phyloP scores from a whole-genome alignment of 169 alveolate species.

The Eimeria falciformis region DNA sequence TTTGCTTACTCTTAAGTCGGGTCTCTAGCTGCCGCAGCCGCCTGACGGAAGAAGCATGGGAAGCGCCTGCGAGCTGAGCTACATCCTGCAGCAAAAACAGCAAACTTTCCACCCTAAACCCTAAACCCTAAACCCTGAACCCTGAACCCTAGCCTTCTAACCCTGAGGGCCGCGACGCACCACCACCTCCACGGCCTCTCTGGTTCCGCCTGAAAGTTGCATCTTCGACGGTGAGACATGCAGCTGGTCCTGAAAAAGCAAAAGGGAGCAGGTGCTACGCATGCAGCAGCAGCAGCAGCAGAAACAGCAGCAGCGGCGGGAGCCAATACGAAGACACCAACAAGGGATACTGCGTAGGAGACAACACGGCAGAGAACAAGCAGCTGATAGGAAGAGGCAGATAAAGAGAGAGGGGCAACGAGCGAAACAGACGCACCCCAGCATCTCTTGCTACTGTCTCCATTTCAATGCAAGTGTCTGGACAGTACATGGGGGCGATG shows the following conservation, averaged over 20 bases:
- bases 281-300: constrained; percentile 35
- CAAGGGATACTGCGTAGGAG: too few relatives aligned
- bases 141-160: background rate
- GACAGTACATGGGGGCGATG: constrained; percentile 30
- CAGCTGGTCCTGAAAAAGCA: constrained; percentile 15
- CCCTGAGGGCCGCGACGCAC: background rate
- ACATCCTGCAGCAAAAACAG: constrained; percentile 16
- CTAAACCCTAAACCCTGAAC: constrained; percentile 31
- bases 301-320: background rate
- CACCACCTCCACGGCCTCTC: constrained; percentile 10
- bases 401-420: background rate
- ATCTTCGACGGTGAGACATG: background rate
- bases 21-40: constrained; percentile 26
- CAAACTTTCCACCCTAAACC: background rate
- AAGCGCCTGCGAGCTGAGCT: background rate
- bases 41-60: background rate
- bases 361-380: background rate
- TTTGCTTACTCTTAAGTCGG: background rate
- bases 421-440: background rate
- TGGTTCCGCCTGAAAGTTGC: background rate
- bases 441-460: background rate
- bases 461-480: constrained; percentile 11
- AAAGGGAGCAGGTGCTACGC: background rate
- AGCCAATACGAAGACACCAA: too few relatives aligned
- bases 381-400: background rate